Evolutionary conservation across 2,329 filamentous ascomycete species (phyloP), one percentile per base, ranked within the genome.

Genomic region (Raffaelea deltoideospora): DNA sequence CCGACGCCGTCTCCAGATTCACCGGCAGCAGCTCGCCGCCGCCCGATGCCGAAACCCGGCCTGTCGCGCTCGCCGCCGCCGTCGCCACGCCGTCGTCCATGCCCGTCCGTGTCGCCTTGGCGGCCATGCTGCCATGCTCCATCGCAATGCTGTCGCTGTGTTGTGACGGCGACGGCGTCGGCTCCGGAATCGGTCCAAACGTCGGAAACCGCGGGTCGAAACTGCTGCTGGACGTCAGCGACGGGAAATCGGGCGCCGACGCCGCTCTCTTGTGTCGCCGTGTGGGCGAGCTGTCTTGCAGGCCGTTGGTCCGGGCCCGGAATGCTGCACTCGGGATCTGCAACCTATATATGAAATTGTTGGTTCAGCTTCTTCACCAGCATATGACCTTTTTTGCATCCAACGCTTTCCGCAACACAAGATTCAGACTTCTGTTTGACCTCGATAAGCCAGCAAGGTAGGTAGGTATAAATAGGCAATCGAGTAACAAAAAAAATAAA

Each of bases 221-320:
- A 33, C 22, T 43, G 35, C 19, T n/a, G 41, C 18, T 31, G 43
- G 5, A 33, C 44, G n/a, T 52, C 43, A 5, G n/a, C n/a, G 50
- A 53, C 9, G 56, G 50, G 36, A 64, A 61, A 40, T 63, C 56
- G 10, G 67, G 65, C 7, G 65, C 67, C 9, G 67, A 70, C 15
- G 59, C 57, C 3, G 65, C 59, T 39, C 66, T 53, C 46, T 67
- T 69, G 47, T 71, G 66, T 26, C 52, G 47, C 34, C 48, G 57
- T 1, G 50, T 40, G 21, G 43, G 33, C 27, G 45, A 35, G 21
- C 41, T 35, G 31, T 50, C 45, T 23, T 35, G 44, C 8, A 47
- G 35, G 6, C 44, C 40, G 19, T 28, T 18, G n/a, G 8, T 20
- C 11, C 39, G 33, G 7, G 37, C 37, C 10, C 22, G 31, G 10